Percentiles rank a stretch among this genome's conserved stretches.
Evolutionary conservation across 2,329 filamentous ascomycete genomes (phyloP).

Genomic region (Fusarium sp.): DNA sequence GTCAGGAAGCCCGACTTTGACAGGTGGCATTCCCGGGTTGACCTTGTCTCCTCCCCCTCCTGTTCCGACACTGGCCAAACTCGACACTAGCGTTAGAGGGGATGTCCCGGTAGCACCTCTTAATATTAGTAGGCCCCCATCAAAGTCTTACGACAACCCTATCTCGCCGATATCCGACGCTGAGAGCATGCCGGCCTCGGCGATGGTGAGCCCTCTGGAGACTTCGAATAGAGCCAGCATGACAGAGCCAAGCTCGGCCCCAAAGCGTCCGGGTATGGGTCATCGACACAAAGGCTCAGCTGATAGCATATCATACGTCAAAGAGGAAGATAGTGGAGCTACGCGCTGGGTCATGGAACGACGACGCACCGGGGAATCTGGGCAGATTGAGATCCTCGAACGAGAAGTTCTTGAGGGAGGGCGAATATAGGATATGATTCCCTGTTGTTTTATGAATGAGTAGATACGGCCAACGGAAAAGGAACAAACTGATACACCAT

Average conservation of each 20-base stretch:
- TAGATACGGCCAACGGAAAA: constrained; percentile 10
- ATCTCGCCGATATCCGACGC: constrained; percentile 39
- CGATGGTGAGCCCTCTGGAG: constrained; percentile 39
- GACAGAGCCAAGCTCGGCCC: constrained; percentile 18
- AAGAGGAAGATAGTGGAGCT: constrained; percentile 70
- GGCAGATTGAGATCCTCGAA: constrained; percentile 73
- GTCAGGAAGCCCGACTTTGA: constrained; percentile 64
- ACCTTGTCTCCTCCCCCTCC: constrained; percentile 43
- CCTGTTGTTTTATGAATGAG: constrained; percentile 16
- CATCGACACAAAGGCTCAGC: constrained; percentile 67
- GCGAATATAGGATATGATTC: constrained; percentile 53
- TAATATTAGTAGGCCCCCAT: constrained; percentile 16
- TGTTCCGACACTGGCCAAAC: constrained; percentile 30
- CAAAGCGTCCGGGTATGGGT: constrained; percentile 47
- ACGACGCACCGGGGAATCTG: constrained; percentile 72
- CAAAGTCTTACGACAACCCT: constrained; percentile 22
- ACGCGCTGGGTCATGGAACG: constrained; percentile 77
- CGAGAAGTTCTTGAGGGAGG: constrained; percentile 72
- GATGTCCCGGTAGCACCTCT: constrained; percentile 21
- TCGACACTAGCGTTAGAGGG: constrained; percentile 22
- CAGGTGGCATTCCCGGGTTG: constrained; percentile 53
- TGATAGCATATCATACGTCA: constrained; percentile 77
- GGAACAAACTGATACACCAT: constrained; percentile 17
- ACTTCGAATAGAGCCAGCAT: constrained; percentile 28
- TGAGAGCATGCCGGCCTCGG: constrained; percentile 33